These are phyloP conservation scores for Umbelopsis isabellina DNA, from an alignment of 192 early-diverging fungal species.

Conservation along the genomic window DNA sequence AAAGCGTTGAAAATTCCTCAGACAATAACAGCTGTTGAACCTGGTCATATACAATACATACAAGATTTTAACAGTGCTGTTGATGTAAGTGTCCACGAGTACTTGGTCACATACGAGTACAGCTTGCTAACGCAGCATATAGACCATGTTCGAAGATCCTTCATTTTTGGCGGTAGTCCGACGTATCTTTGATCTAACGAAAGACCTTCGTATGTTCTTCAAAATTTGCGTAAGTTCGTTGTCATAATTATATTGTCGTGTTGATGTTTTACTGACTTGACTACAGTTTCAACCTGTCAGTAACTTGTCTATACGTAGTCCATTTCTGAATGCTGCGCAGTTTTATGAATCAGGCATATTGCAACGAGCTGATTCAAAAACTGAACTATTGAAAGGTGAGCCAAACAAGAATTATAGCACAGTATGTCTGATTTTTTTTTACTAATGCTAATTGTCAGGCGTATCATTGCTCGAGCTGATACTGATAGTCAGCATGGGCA, in stretches of 20 bases:
- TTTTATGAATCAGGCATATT: conserved; percentile 44
- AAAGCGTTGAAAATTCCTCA: conserved; percentile 47
- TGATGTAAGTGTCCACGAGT: conserved; percentile 25
- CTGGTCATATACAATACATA: conserved; percentile 37
- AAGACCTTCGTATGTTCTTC: conserved; percentile 58
- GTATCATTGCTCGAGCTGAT: conserved; percentile 82
- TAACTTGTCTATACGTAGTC: conserved; percentile 30
- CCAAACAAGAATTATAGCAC: not conserved
- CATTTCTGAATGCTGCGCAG: conserved; percentile 41
- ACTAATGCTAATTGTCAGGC: conserved; percentile 37
- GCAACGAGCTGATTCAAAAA: conserved; percentile 55
- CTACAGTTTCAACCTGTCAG: conserved; percentile 52
- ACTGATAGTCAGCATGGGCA: conserved; percentile 79
- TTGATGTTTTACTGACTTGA: not conserved
- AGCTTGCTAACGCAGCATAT: not conserved
- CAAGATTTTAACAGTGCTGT: conserved; percentile 56
- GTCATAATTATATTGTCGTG: not conserved
- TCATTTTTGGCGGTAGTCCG: conserved; percentile 47
- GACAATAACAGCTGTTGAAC: conserved; percentile 17
- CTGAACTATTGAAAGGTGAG: conserved; percentile 54
- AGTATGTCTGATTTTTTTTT: not conserved
- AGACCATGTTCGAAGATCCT: conserved; percentile 51
- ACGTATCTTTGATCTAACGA: conserved; percentile 60
- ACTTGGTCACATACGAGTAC: not conserved
- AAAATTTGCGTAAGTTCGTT: conserved; percentile 53